Percentiles rank a stretch among this genome's conserved stretches.
phyloP scores from a whole-genome alignment of 805 yeast species.

The Wickerhamomyces kurtzmanii region DNA sequence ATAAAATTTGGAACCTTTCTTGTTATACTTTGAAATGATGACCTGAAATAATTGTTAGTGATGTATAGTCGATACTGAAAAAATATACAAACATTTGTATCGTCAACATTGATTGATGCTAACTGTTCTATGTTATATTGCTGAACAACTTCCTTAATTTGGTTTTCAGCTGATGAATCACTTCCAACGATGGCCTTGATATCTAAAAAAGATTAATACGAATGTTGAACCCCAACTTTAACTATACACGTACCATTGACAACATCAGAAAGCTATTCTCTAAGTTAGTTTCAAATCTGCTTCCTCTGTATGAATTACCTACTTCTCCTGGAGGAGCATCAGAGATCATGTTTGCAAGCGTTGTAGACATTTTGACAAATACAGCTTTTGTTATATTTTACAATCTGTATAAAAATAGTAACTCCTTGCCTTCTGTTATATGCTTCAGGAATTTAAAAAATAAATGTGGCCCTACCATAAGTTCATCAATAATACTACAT shows the following conservation, averaged over 20 bases:
- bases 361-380: too few relatives aligned
- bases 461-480: too few relatives aligned
- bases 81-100: too few relatives aligned
- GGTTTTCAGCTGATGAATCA: slow-evolving; percentile 21
- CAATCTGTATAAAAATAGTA: too few relatives aligned
- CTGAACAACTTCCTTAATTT: slow-evolving; percentile 26
- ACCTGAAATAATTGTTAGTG: too few relatives aligned
- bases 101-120: slow-evolving; percentile 21
- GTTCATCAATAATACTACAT: too few relatives aligned
- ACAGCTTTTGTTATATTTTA: slow-evolving; percentile 19
- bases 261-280: slow-evolving; percentile 16
- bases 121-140: slow-evolving; percentile 29
- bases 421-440: too few relatives aligned
- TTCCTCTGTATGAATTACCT: slow-evolving; percentile 8
- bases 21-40: slow-evolving; percentile 40
- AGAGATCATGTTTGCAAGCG: slow-evolving; percentile 24
- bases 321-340: slow-evolving; percentile 55
- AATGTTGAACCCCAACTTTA: not conserved
- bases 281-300: not conserved
- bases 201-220: slow-evolving; percentile 16
- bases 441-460: too few relatives aligned
- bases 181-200: slow-evolving; percentile 32
- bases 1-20: slow-evolving; percentile 38
- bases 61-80: too few relatives aligned
- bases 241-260: slow-evolving; percentile 19